These are phyloP conservation scores for Priceomyces melissophilus DNA, from an alignment of 805 yeast species.

Conservation along the genomic window DNA sequence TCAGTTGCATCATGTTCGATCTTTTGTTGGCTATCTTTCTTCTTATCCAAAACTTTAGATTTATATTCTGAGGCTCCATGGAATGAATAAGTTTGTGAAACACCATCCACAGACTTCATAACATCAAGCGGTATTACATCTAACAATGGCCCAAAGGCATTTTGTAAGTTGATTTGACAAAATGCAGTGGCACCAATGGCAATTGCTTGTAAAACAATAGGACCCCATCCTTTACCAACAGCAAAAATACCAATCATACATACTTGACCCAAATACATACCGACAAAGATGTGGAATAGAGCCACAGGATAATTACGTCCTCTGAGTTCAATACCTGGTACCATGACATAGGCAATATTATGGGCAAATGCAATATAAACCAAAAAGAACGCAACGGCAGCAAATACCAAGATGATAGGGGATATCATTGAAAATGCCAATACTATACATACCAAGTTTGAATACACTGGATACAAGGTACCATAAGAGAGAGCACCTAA, in stretches of 20 bases:
- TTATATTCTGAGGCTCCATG: conserved; percentile 31
- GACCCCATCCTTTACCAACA: conserved; percentile 95
- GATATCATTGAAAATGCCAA: conserved; percentile 71
- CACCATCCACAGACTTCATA: conserved; percentile 76
- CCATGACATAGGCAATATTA: conserved; percentile 68
- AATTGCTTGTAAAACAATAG: conserved; percentile 71
- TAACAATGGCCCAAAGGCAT: conserved; percentile 64
- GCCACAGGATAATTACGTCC: conserved; percentile 89
- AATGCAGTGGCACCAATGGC: conserved; percentile 63
- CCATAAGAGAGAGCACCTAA: conserved; percentile 65
- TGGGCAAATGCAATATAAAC: conserved; percentile 76
- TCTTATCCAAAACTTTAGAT: conserved; percentile 25
- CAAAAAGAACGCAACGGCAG: conserved; percentile 64
- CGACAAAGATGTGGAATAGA: conserved; percentile 80
- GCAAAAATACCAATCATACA: conserved; percentile 83
- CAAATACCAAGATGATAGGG: conserved; percentile 77
- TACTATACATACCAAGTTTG: conserved; percentile 65
- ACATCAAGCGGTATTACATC: conserved; percentile 62
- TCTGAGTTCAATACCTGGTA: conserved; percentile 67
- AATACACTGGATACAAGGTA: conserved; percentile 71
- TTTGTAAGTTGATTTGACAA: conserved; percentile 59
- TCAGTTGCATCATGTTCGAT: conserved; percentile 10
- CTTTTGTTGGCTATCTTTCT: conserved; percentile 6
- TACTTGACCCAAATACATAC: conserved; percentile 82
- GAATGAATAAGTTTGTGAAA: conserved; percentile 58